Conservation (phyloP, 116 monocot species). For the Zostera marina region DNA sequence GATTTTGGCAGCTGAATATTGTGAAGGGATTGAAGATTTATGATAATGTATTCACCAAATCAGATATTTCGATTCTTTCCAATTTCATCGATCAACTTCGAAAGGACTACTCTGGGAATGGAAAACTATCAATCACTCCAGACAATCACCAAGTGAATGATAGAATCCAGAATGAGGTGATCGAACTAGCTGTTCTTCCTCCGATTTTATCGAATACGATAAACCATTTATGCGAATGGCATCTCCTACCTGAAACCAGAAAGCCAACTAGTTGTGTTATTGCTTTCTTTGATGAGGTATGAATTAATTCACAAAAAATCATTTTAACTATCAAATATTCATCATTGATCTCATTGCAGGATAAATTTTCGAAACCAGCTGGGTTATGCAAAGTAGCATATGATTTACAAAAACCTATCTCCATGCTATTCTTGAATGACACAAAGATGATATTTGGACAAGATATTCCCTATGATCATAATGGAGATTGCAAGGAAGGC, state of each 20-base stretch:
- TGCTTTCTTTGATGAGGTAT: constrained; percentile 97
- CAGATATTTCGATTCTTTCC: too few relatives aligned
- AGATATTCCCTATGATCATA: constrained; percentile 33
- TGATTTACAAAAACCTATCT: constrained; percentile 79
- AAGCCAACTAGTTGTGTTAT: constrained; percentile 86
- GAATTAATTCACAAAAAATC: neutral
- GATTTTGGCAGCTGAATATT: too few relatives aligned
- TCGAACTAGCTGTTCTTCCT: too few relatives aligned
- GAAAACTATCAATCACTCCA: too few relatives aligned
- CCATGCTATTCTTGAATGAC: constrained; percentile 72
- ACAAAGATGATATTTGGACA: constrained; percentile 74
- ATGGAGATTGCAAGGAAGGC: constrained; percentile 78
- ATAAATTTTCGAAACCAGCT: neutral
- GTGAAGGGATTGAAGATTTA: too few relatives aligned
- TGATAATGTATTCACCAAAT: too few relatives aligned
- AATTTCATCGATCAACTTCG: too few relatives aligned
- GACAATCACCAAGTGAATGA: too few relatives aligned
- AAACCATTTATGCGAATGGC: constrained; percentile 74
- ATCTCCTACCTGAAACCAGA: constrained; percentile 67
- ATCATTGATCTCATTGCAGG: neutral
- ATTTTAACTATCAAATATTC: neutral
- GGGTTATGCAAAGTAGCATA: constrained; percentile 13
- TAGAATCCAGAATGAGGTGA: too few relatives aligned
- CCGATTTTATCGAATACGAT: constrained; percentile 24
- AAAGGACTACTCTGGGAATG: too few relatives aligned